Percentiles rank a stretch among this genome's conserved stretches.
Evolutionary conservation across 176 grass and related monocot genomes (phyloP).

Genomic region (Lolium rigidum): DNA sequence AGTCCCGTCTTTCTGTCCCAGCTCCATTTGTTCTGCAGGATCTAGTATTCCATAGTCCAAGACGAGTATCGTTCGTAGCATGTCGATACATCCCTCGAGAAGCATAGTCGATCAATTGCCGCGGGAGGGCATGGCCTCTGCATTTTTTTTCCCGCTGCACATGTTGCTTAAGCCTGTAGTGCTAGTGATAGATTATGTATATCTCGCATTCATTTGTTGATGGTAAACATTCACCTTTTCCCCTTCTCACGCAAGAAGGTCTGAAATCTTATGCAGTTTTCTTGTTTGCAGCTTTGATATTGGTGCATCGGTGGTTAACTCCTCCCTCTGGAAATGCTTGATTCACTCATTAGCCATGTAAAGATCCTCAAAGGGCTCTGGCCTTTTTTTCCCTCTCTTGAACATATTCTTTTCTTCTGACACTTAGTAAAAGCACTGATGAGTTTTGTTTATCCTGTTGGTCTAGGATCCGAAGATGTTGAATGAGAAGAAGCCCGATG

Average conservation of each 20-base stretch:
- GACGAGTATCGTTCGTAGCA: not conserved
- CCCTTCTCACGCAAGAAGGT: not conserved
- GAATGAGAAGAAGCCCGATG: conserved; percentile 42
- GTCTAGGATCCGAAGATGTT: conserved; percentile 40
- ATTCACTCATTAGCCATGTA: conserved; percentile 27
- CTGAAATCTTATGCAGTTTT: not conserved
- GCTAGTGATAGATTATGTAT: not conserved
- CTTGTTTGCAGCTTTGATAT: conserved; percentile 26
- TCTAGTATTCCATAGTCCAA: not conserved
- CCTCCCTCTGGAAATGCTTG: conserved; percentile 25
- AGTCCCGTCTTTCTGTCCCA: not conserved
- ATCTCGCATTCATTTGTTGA: not conserved
- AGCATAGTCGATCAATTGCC: not conserved
- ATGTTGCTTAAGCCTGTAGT: not conserved
- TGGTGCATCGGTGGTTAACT: not conserved
- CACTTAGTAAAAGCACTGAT: conserved; percentile 6
- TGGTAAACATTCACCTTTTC: not conserved
- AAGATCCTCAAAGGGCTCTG: conserved; percentile 5
- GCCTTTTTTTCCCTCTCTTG: not conserved
- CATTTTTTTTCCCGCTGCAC: not conserved
- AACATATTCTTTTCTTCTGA: conserved; percentile 20
- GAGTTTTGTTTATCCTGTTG: not conserved
- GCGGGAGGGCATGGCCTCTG: not conserved
- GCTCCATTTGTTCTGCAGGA: not conserved
- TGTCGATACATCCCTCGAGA: not conserved